Percentiles rank a stretch among this genome's conserved stretches.
Conservation (phyloP, 2,329 filamentous ascomycete genomes). For the Colletotrichum agaves region DNA sequence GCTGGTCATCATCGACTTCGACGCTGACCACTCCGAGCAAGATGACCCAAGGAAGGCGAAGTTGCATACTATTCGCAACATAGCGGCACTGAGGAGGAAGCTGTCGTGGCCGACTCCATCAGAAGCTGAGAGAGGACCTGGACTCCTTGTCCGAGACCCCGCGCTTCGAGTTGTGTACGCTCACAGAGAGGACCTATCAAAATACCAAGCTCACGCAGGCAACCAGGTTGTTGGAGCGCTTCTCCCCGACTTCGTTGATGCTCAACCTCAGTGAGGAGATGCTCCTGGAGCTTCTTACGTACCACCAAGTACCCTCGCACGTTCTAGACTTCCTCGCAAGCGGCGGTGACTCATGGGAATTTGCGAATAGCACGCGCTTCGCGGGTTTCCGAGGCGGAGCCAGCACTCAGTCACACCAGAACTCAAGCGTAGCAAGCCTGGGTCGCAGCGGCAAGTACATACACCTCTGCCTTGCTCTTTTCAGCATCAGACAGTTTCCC, state of each 20-base stretch:
- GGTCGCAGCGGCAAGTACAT: conserved; percentile 24
- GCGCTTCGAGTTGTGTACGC: conserved; percentile 22
- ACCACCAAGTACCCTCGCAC: conserved; percentile 20
- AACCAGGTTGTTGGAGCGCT: conserved; percentile 16
- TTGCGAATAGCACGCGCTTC: conserved; percentile 22
- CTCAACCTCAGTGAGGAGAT: conserved; percentile 24
- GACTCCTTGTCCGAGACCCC: conserved; percentile 2
- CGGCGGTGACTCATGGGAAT: conserved; percentile 21
- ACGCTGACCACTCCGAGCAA: background rate
- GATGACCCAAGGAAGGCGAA: background rate
- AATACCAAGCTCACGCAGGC: background rate
- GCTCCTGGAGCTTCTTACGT: conserved; percentile 19
- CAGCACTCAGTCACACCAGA: background rate
- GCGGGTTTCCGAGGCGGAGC: conserved; percentile 7
- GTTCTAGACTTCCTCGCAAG: conserved; percentile 13
- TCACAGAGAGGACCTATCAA: background rate
- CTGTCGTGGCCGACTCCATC: conserved; percentile 5
- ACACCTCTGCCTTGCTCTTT: conserved; percentile 22
- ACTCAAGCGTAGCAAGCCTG: background rate
- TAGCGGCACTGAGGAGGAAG: conserved; percentile 11
- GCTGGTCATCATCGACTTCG: conserved; percentile 23
- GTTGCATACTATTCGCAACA: conserved; percentile 1
- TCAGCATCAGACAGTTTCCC: conserved; percentile 18
- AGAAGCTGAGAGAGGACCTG: background rate
- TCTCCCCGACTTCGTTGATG: conserved; percentile 15